Percentiles rank a stretch among this genome's conserved stretches.
Conservation (phyloP, 2,329 filamentous ascomycete genomes). For the Trichoderma cornu-damae region DNA sequence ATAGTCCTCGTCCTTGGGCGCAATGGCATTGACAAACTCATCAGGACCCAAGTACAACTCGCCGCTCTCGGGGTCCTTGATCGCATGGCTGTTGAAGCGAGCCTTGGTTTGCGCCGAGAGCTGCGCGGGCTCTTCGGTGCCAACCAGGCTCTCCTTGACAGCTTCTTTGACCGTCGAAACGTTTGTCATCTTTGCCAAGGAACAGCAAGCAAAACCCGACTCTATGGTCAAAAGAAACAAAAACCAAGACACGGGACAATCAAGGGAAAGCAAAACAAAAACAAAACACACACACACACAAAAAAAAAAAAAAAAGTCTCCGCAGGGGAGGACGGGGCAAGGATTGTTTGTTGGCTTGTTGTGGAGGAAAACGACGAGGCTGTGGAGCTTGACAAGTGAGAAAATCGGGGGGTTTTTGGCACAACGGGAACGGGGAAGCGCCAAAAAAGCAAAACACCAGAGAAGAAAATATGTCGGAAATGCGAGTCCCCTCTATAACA, state of each 20-base stretch:
- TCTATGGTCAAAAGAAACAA: background rate
- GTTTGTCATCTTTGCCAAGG: constrained; percentile 32
- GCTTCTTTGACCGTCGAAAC: constrained; percentile 56
- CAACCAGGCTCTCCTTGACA: constrained; percentile 76
- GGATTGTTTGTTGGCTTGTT: constrained; percentile 13
- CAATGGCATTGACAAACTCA: constrained; percentile 89
- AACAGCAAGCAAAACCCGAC: background rate
- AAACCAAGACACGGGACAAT: too few relatives aligned
- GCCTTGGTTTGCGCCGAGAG: constrained; percentile 70
- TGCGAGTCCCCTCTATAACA: constrained; percentile 8
- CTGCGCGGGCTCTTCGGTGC: constrained; percentile 52
- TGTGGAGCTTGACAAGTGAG: constrained; percentile 15
- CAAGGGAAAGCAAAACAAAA: too few relatives aligned
- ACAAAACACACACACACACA: background rate
- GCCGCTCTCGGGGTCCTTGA: constrained; percentile 67
- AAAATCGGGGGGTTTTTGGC: constrained; percentile 13
- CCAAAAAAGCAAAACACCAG: constrained; percentile 11
- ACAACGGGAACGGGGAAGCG: constrained; percentile 10
- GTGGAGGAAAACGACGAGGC: constrained; percentile 15
- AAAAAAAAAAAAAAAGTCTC: background rate
- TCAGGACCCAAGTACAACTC: constrained; percentile 76
- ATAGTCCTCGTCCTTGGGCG: constrained; percentile 82
- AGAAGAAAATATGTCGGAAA: constrained; percentile 18
- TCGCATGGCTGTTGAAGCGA: constrained; percentile 70
- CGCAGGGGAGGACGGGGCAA: constrained; percentile 4